These are phyloP conservation scores for Cystofilobasidium capitatum DNA, from an alignment of 768 basidiomycete species.

Conservation along the genomic window DNA sequence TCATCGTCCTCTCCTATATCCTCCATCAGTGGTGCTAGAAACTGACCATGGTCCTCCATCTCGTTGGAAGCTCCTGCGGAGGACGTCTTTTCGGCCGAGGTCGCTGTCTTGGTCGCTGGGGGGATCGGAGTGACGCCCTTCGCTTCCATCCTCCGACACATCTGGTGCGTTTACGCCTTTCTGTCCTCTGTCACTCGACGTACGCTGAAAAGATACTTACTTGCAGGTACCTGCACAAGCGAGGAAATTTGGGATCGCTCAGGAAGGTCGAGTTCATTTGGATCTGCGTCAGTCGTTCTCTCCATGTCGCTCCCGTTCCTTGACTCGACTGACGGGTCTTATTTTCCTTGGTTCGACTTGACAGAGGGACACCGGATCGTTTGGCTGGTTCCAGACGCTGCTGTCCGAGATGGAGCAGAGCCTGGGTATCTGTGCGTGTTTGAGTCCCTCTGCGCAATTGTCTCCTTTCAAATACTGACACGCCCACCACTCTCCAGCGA, in stretches of 20 bases:
- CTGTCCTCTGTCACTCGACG: neutral
- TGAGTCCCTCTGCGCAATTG: conserved; percentile 23
- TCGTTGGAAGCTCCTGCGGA: conserved; percentile 60
- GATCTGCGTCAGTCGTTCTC: conserved; percentile 37
- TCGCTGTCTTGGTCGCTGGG: conserved; percentile 83
- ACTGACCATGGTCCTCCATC: neutral
- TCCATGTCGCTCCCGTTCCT: conserved; percentile 7
- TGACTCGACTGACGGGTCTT: neutral
- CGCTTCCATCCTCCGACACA: conserved; percentile 86
- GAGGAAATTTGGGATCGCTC: conserved; percentile 64
- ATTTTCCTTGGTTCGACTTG: conserved; percentile 45
- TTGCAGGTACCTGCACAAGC: conserved; percentile 61
- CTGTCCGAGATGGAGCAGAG: conserved; percentile 79
- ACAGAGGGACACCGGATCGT: conserved; percentile 77
- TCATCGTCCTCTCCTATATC: neutral
- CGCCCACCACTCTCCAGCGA: too few relatives aligned
- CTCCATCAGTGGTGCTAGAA: neutral
- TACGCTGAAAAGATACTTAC: too few relatives aligned
- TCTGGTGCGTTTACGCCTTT: conserved; percentile 49
- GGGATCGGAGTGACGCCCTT: conserved; percentile 96
- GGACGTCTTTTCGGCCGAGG: conserved; percentile 74
- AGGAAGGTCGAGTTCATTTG: conserved; percentile 90
- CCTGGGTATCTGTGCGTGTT: conserved; percentile 71
- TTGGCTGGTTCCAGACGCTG: conserved; percentile 90
- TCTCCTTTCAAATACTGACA: neutral